Evolutionary conservation across 2,329 filamentous ascomycete genomes (phyloP).

Genomic region (Colletotrichum sp.): DNA sequence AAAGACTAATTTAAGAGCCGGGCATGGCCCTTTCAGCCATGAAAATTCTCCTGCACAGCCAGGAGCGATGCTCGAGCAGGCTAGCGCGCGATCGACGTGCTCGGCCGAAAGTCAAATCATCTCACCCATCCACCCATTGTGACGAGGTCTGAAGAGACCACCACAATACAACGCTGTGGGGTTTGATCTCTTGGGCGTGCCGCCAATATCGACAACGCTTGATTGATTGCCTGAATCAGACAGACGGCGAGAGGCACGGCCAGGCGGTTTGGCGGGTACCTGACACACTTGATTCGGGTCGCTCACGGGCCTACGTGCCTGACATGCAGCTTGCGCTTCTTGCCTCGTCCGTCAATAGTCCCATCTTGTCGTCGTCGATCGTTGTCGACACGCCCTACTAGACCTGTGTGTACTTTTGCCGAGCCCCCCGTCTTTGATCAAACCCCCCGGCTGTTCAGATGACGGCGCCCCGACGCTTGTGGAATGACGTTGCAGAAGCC

Average conservation of each 20-base stretch:
- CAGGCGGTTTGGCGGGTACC: background rate
- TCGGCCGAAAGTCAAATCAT: background rate
- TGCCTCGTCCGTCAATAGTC: background rate
- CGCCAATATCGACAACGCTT: background rate
- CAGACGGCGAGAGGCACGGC: background rate
- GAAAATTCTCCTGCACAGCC: background rate
- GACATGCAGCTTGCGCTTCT: background rate
- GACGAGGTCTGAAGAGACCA: background rate
- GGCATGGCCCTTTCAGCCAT: background rate
- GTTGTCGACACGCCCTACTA: background rate
- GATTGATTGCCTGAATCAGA: background rate
- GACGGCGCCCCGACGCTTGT: background rate
- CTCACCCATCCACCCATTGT: background rate
- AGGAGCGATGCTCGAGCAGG: background rate
- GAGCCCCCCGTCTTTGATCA: constrained; percentile 1
- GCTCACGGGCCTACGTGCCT: background rate
- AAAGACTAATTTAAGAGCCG: background rate
- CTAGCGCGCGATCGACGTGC: background rate
- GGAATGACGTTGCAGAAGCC: constrained; percentile 4
- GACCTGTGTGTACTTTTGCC: background rate
- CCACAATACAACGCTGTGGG: background rate
- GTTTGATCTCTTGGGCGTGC: background rate
- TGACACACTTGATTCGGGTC: background rate
- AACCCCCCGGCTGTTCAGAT: background rate
- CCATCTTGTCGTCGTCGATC: background rate